Evolutionary conservation across 1,139 yeast species (phyloP).

Genomic region (Protomyces arabidopsidicola): DNA sequence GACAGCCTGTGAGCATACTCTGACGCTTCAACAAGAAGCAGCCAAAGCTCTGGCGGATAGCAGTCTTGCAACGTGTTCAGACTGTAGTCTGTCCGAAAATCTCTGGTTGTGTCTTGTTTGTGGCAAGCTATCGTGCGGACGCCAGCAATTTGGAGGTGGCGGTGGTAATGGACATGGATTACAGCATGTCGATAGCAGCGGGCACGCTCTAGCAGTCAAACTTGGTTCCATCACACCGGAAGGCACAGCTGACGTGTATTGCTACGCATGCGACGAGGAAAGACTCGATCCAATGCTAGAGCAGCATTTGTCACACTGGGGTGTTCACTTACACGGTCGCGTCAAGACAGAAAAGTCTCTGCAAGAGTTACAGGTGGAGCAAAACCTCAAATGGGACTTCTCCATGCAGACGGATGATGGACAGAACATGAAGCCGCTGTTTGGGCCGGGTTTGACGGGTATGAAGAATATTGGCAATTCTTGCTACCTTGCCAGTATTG

Average conservation of each 20-base stretch:
- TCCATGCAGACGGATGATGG: constrained; percentile 72
- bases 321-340: constrained; percentile 61
- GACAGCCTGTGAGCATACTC: constrained; percentile 70
- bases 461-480: constrained; percentile 86
- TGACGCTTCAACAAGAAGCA: constrained; percentile 46
- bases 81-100: constrained; percentile 69
- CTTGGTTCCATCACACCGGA: constrained; percentile 77
- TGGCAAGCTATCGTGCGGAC: constrained; percentile 87
- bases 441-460: constrained; percentile 71
- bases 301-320: constrained; percentile 53
- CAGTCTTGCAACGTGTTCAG: constrained; percentile 49
- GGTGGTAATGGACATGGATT: constrained; percentile 85
- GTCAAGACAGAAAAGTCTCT: constrained; percentile 73
- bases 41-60: constrained; percentile 32
- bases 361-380: constrained; percentile 85
- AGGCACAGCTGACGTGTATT: constrained; percentile 69
- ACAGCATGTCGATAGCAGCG: constrained; percentile 53
- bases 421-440: constrained; percentile 56
- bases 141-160: constrained; percentile 88
- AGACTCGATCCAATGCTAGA: constrained; percentile 64
- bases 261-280: constrained; percentile 86
- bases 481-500: constrained; percentile 77
- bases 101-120: constrained; percentile 90
- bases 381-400: constrained; percentile 90
- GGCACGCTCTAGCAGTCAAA: constrained; percentile 81